Evolutionary conservation across 176 grass and related monocot genomes (phyloP), one percentile per base, ranked within the genome.

Genomic region (Carex pumila): DNA sequence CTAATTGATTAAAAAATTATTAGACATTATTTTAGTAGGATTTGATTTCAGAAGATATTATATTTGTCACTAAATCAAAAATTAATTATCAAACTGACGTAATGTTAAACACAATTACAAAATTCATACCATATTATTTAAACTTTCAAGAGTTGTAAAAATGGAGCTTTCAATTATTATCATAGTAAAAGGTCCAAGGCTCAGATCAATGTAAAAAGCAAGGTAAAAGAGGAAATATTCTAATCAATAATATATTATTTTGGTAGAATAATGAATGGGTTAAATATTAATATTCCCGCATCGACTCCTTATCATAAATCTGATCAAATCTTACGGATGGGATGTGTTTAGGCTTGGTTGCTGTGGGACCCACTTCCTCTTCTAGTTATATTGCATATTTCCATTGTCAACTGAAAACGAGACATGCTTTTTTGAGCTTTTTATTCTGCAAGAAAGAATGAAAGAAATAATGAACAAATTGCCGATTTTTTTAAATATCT

Each of bases 221-320:
- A 66, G 1, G 0, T 66, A 32, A 66, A 66, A 5, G 32, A 36
- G 6, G 34, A 36, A 4, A 43, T 61, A 65, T 81, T 81, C 79
- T 49, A 39, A 39, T 39, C 37, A 39, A 39, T 39, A 39, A 21
- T 81, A 81, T 81, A 81, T 81, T 81, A 59, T 65, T 49, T 81
- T 73, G 79, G 79, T 12, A 43, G 61, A 64, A 36, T 62, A 37
- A 37, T 19, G 79, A n/a, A n/a, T n/a, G 56, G 6, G 58, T 81
- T 81, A 65, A 81, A 63, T 81, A 81, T 81, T 81, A n/a, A n/a
- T n/a, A n/a, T n/a, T n/a, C 79, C 13, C 10, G 59, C 37, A 65
- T 81, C 57, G 34, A 21, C 37, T 65, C 79, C 79, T 81, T 81
- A 47, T 81, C 79, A 81, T 81, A 81, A 81, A 81, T 81, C 57